Evolutionary conservation across 23 red algal genomes (phyloP), one percentile per base, ranked within the genome.

Genomic region (Agarophyton chilense): DNA sequence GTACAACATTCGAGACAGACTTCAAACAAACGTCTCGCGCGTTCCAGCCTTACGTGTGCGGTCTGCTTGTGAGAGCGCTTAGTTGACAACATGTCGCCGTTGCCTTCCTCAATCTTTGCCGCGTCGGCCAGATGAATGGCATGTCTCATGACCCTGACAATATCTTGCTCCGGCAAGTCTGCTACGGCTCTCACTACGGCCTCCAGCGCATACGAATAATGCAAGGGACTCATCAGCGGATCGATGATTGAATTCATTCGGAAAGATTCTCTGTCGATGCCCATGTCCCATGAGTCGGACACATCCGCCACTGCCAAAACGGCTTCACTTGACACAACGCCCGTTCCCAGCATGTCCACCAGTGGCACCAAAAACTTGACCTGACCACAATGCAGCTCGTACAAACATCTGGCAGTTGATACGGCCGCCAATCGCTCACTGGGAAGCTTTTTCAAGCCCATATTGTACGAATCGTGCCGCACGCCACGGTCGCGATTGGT

Each of bases 361-460:
- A 91, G 62, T n/a, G 75, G 74, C 12, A 91, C 63, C 40, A 65
- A 42, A 74, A 82, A 91, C 77, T 70, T 61, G 36, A 42, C 10
- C 63, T 82, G 36, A 17, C 77, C 88, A 19, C 22, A 52, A 35
- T 72, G 38, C 31, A 91, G 33, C 39, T 91, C 88, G 35, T 82
- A 71, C 64, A 91, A 53, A 73, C 88, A 91, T 36, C 88, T 31
- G 2, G 88, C 88, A 2, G 79, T 76, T 5, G 50, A 61, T 39
- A 52, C 77, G 3, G 88, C 75, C 55, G 76, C 77, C 1, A 91
- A 46, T 5, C 88, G 88, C 51, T 91, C 88, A 43, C 88, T 91
- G 12, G 88, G 88, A 12, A 91, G 1, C 49, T 40, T 47, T 11
- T 34, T 6, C 38, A 79, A 52, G 19, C 85, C 70, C 43, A 62